phyloP scores from a whole-genome alignment of 1,139 yeast genomes.

The Hansenula lynferdii region DNA sequence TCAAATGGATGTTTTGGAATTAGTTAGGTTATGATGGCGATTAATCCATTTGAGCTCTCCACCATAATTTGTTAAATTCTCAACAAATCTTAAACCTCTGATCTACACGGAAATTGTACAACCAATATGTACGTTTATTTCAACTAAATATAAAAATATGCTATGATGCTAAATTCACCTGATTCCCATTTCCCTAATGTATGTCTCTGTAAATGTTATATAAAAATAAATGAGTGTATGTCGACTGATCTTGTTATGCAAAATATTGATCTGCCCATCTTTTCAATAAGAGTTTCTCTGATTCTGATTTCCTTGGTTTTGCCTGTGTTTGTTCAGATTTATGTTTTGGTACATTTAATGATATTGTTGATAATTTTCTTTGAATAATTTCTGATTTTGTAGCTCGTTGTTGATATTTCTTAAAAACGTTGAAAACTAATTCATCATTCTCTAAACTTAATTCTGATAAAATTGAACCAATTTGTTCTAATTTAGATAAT shows the following conservation, averaged over 20 bases:
- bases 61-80: too few species aligned
- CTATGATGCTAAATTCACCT: too few species aligned
- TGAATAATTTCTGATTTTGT: neutral
- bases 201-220: neutral
- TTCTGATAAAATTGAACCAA: neutral
- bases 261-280: slow-evolving; percentile 25
- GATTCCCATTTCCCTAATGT: too few species aligned
- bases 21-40: too few species aligned
- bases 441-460: neutral
- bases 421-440: neutral
- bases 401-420: slow-evolving; percentile 4
- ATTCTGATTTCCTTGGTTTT: slow-evolving; percentile 15
- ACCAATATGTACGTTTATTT: too few species aligned
- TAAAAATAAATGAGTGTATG: neutral
- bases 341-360: neutral
- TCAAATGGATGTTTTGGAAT: too few species aligned
- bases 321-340: neutral
- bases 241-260: neutral
- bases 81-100: too few species aligned
- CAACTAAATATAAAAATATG: too few species aligned
- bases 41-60: too few species aligned
- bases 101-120: too few species aligned
- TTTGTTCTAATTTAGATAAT: neutral
- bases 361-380: neutral
- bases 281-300: slow-evolving; percentile 20